Percentiles rank a stretch among this genome's conserved stretches.
phyloP scores from a whole-genome alignment of 176 grass and related monocot species.

The Luzula sylvatica region DNA sequence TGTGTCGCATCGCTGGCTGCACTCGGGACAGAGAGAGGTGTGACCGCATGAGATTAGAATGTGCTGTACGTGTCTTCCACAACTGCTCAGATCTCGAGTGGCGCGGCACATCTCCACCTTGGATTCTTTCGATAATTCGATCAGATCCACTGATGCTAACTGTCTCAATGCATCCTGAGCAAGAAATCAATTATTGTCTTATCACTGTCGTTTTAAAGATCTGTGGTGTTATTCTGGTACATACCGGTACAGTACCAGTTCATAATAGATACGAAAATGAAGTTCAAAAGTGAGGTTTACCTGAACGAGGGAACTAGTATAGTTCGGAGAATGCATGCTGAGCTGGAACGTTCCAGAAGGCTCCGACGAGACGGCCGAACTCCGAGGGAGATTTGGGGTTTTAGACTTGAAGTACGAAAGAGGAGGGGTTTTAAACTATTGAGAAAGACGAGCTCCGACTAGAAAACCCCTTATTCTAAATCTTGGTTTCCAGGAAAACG shows the following conservation, averaged over 20 bases:
- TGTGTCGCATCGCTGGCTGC: constrained; percentile 74
- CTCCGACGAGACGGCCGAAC: background rate
- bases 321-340: constrained; percentile 2
- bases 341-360: background rate
- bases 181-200: constrained; percentile 20
- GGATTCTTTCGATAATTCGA: constrained; percentile 82
- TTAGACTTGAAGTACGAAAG: background rate
- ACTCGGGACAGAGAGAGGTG: constrained; percentile 85
- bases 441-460: background rate
- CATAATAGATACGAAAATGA: background rate
- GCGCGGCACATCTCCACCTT: constrained; percentile 79
- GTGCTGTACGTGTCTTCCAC: constrained; percentile 64
- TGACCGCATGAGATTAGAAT: constrained; percentile 81
- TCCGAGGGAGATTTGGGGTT: background rate
- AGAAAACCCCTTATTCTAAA: background rate
- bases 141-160: constrained; percentile 73
- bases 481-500: background rate
- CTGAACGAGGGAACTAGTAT: constrained; percentile 8
- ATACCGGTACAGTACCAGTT: background rate
- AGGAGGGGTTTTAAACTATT: background rate
- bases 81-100: constrained; percentile 87
- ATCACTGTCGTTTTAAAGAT: too few relatives aligned
- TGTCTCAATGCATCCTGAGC: constrained; percentile 84
- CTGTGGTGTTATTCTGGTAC: too few relatives aligned
- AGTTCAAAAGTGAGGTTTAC: background rate